Evolutionary conservation across 306 rosid genomes (phyloP), one percentile per base, ranked within the genome.

Genomic region (Glycine tomentella): DNA sequence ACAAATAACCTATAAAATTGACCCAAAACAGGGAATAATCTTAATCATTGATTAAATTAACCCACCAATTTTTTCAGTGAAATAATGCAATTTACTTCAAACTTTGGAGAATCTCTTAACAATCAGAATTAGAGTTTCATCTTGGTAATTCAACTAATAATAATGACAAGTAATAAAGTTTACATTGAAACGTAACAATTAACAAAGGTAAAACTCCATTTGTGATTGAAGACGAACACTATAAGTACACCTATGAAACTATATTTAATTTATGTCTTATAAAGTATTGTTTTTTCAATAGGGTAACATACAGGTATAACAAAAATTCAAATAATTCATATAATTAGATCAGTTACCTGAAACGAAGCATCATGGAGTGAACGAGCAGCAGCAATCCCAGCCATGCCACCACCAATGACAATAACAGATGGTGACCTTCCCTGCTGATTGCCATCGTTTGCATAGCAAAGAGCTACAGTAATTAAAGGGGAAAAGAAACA

Each of bases 331-430:
- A 34, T 3, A 42, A 36, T 8, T 9, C 55, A 25, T 12, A 52
- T 51, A 53, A 20, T 25, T 10, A 73, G 48, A 50, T n/a, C 12
- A 8, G 69, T 62, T 81, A 96, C 99, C 96, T 90, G 97, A 86
- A 96, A 82, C 13, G 97, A 92, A 7, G 99, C 97, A 84, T 92
- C 98, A 15, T 85, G 97, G 73, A 96, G 99, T 61, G 98, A 92
- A 68, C 93, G 98, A 42, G 99, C 98, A 69, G 99, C 99, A 64
- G 99, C 87, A 77, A 93, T 74, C n/a, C 99, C 99, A 31, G 97
- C 97, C 86, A 96, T 93, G 51, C 99, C 98, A 51, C 91, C 97
- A 45, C 99, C 98, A 2, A 96, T 85, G 69, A 96, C 97, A 81
- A 96, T 92, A 57, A 93, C 99, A 56, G 99, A 96, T 31, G 99